phyloP scores from a whole-genome alignment of 805 yeast genomes.

The Naumovozyma castellii region DNA sequence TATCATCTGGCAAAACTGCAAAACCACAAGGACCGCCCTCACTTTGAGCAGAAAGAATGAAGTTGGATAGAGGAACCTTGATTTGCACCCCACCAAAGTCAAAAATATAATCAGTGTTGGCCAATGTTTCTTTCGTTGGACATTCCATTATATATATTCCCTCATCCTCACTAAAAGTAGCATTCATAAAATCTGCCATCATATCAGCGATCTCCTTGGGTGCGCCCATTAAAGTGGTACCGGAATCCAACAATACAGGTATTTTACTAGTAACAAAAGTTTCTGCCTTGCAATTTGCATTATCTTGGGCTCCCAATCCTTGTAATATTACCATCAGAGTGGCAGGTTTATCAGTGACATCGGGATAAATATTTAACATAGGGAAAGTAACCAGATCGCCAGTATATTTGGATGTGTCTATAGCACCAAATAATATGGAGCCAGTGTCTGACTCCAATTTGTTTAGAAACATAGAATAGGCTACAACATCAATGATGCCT shows the following conservation, averaged over 20 bases:
- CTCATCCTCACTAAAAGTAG: slow-evolving; percentile 29
- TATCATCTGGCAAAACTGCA: slow-evolving; percentile 29
- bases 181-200: slow-evolving; percentile 26
- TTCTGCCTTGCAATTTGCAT: slow-evolving; percentile 9
- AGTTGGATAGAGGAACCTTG: slow-evolving; percentile 37
- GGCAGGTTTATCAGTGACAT: slow-evolving; percentile 23
- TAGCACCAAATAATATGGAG: slow-evolving; percentile 53
- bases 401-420: slow-evolving; percentile 44
- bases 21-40: slow-evolving; percentile 35
- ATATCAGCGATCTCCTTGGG: slow-evolving; percentile 31
- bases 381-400: slow-evolving; percentile 43
- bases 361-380: slow-evolving; percentile 35
- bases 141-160: slow-evolving; percentile 39
- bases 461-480: slow-evolving; percentile 51
- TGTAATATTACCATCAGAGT: slow-evolving; percentile 43
- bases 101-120: slow-evolving; percentile 26
- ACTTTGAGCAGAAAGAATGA: slow-evolving; percentile 22
- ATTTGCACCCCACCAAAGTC: slow-evolving; percentile 53
- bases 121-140: slow-evolving; percentile 16
- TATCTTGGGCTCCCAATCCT: slow-evolving; percentile 27
- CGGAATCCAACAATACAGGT: slow-evolving; percentile 47
- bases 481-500: slow-evolving; percentile 41
- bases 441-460: slow-evolving; percentile 34
- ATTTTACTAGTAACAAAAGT: slow-evolving; percentile 17
- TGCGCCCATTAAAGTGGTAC: slow-evolving; percentile 42